Conservation (phyloP, 805 yeast species). For the Candida rishiriensis region DNA sequence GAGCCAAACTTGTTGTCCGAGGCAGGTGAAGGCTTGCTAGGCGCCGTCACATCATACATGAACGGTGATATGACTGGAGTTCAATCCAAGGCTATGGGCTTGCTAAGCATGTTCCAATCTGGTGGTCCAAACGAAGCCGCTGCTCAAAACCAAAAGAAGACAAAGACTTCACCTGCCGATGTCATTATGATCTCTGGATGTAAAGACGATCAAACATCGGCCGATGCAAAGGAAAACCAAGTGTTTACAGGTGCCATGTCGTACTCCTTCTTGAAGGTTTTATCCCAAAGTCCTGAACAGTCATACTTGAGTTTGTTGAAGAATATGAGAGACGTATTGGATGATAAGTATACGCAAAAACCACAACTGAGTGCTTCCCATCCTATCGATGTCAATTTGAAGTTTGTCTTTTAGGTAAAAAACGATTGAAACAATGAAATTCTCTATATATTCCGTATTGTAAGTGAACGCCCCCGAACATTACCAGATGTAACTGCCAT, state of each 20-base stretch:
- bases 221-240: conserved; percentile 68
- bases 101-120: conserved; percentile 36
- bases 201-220: conserved; percentile 70
- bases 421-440: no score
- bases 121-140: conserved; percentile 33
- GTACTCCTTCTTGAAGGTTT: conserved; percentile 58
- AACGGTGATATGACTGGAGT: conserved; percentile 44
- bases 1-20: conserved; percentile 68
- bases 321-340: conserved; percentile 54
- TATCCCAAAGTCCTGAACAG: conserved; percentile 53
- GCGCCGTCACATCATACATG: conserved; percentile 51
- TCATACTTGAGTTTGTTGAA: conserved; percentile 57
- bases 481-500: no score
- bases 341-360: conserved; percentile 59
- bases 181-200: conserved; percentile 67
- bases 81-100: conserved; percentile 37
- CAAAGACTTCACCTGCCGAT: conserved; percentile 64
- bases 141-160: conserved; percentile 39
- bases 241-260: conserved; percentile 73
- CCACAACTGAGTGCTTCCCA: conserved; percentile 60
- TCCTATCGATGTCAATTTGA: conserved; percentile 49
- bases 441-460: no score
- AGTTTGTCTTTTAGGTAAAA: not conserved
- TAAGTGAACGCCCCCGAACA: no score
- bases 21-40: conserved; percentile 57